These are phyloP conservation scores for Heterobasidion parviporum DNA, from an alignment of 1,284 basidiomycete species.

Conservation along the genomic window DNA sequence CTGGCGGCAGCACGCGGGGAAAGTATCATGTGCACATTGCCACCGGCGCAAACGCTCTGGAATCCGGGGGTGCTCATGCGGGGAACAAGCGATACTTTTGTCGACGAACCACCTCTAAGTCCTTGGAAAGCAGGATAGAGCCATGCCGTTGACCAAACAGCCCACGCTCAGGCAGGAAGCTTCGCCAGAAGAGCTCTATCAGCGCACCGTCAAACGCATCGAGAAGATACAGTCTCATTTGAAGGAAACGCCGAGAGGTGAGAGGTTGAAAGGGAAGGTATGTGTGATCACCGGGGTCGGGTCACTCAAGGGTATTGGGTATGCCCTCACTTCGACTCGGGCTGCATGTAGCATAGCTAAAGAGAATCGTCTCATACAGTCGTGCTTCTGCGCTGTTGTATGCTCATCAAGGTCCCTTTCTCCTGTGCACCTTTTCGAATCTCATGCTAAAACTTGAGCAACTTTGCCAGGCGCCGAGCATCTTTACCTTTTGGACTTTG, in stretches of 20 bases:
- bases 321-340: conserved; percentile 15
- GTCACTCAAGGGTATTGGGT: conserved; percentile 83
- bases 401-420: conserved; percentile 67
- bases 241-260: conserved; percentile 41
- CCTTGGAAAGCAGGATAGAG: background rate
- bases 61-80: too few species aligned
- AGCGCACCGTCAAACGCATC: conserved; percentile 55
- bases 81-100: background rate
- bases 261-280: conserved; percentile 73
- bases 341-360: background rate
- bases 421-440: conserved; percentile 2
- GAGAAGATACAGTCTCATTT: conserved; percentile 69
- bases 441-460: background rate
- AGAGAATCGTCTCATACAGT: conserved; percentile 27
- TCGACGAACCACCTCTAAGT: background rate
- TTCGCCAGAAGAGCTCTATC: conserved; percentile 20
- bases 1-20: too few species aligned
- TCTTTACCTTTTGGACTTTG: conserved; percentile 81
- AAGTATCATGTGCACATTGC: background rate
- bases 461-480: conserved; percentile 61
- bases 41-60: background rate
- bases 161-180: conserved; percentile 1
- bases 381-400: conserved; percentile 71
- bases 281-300: conserved; percentile 86
- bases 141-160: conserved; percentile 7